Percentiles rank a stretch among this genome's conserved stretches.
These are phyloP conservation scores for Ustilago nuda DNA, from an alignment of 1,284 basidiomycete species.

Conservation along the genomic window DNA sequence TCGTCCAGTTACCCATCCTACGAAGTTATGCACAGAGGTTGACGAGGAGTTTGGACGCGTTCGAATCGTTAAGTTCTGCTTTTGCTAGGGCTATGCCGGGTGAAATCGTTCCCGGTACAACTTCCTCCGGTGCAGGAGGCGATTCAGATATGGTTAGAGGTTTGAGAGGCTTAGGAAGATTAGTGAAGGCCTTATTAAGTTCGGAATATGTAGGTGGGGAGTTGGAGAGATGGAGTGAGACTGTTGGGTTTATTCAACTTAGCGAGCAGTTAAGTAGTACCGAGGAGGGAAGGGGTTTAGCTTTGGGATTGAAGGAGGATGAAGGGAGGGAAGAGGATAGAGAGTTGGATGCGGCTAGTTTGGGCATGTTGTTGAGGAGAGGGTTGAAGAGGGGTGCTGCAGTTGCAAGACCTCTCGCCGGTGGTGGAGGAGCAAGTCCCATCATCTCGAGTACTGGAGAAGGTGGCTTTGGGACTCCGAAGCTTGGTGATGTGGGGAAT, in stretches of 20 bases:
- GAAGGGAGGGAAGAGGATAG: conserved; percentile 40
- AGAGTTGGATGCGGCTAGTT: conserved; percentile 60
- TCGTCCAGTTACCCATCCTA: conserved; percentile 86
- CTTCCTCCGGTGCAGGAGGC: conserved; percentile 1
- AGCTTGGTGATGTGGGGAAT: conserved; percentile 20
- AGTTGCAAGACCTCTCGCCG: conserved; percentile 27
- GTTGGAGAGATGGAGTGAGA: conserved; percentile 57
- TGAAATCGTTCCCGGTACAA: conserved; percentile 67
- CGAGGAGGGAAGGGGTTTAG: conserved; percentile 38
- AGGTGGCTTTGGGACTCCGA: conserved; percentile 16
- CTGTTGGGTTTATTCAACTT: conserved; percentile 57
- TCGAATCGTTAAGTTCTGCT: conserved; percentile 77
- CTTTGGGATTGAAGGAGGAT: conserved; percentile 34
- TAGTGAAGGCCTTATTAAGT: conserved; percentile 62
- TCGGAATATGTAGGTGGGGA: conserved; percentile 52
- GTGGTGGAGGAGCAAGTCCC: conserved; percentile 1
- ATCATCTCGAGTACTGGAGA: conserved; percentile 4
- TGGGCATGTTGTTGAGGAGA: conserved; percentile 53
- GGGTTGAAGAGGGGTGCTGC: conserved; percentile 56
- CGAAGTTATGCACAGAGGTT: conserved; percentile 82
- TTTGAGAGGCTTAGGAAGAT: conserved; percentile 56
- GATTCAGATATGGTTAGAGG: conserved; percentile 64
- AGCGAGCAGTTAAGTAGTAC: conserved; percentile 36
- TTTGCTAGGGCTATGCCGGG: conserved; percentile 92
- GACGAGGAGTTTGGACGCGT: conserved; percentile 86